Evolutionary conservation across 2,329 filamentous ascomycete species (phyloP), one percentile per base, ranked within the genome.

Genomic region (Epichloe coenophiala): DNA sequence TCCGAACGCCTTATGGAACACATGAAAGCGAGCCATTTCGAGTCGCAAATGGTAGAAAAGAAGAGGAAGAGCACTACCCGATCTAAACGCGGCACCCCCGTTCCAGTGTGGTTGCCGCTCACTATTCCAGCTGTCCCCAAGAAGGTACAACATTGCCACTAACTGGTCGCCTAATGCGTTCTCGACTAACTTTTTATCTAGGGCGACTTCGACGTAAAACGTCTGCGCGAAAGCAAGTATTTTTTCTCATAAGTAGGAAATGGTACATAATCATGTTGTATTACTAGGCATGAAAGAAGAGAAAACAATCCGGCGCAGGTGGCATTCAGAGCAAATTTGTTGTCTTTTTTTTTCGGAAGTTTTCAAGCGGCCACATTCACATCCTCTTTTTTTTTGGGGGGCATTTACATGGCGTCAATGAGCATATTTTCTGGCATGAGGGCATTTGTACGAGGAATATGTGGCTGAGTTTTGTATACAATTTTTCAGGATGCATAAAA

Each of bases 61-160:
- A 63, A 56, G 36, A 59, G 58, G 35, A 44, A 37, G 19, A 51
- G 55, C 55, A 42, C 66, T 61, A 19, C 57, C 9, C 12, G 23
- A 8, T 15, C n/a, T 12, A 45, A 42, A 37, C 17, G 19, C 9
- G 11, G 5, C 31, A 15, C 42, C 4, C 49, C 58, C 15, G 13
- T 70, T 3, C 62, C 65, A 38, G 66, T 95, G 33, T 98, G 91
- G 91, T 67, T 95, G 55, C 90, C 91, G 1, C 67, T 97, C 55
- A 80, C 72, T 2, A 90, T 97, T 65, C 87, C 88, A 1, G 67
- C 75, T 2, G 78, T 96, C 4, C 93, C 93, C 6, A 65, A 80
- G 61, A 95, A 91, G 73, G 74, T 76, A 64, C 54, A 65, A 35
- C n/a, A 13, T 23, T 13, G 15, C 19, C 6, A 13, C 12, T 8